Percentiles rank a stretch among this genome's conserved stretches.
These are phyloP conservation scores for Pelargonium cotyledonis DNA, from an alignment of 441 rosid species.

Conservation along the genomic window DNA sequence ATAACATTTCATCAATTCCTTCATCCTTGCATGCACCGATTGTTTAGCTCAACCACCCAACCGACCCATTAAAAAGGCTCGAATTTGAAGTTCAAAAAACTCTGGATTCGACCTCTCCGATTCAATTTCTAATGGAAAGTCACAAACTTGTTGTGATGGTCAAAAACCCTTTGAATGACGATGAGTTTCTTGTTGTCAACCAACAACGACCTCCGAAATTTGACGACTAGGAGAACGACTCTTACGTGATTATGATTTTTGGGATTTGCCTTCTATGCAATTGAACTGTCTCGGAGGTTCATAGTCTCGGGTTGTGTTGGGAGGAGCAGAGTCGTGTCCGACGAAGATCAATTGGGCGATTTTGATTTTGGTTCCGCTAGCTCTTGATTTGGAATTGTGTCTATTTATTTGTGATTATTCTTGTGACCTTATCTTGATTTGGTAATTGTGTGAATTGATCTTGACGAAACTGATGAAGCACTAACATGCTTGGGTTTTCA, in stretches of 20 bases:
- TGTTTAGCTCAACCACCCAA: background rate
- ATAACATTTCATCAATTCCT: too few species aligned
- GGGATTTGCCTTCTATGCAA: slow-evolving; percentile 68
- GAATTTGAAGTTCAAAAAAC: background rate
- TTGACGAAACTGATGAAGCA: too few species aligned
- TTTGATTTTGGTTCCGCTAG: slow-evolving; percentile 40
- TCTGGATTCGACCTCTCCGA: background rate
- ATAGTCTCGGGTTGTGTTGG: slow-evolving; percentile 20
- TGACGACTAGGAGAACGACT: slow-evolving; percentile 55
- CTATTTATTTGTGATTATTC: too few species aligned
- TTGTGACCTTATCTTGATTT: too few species aligned
- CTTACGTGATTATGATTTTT: slow-evolving; percentile 65
- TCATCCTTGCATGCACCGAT: too few species aligned
- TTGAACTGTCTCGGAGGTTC: slow-evolving; percentile 25
- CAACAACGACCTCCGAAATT: slow-evolving; percentile 53
- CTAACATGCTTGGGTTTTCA: too few species aligned
- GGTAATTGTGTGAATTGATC: too few species aligned
- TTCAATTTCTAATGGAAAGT: slow-evolving; percentile 30
- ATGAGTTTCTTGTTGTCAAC: slow-evolving; percentile 45
- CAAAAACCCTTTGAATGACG: slow-evolving; percentile 24
- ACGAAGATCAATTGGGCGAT: slow-evolving; percentile 30
- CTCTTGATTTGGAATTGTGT: slow-evolving; percentile 47
- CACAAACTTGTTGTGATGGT: slow-evolving; percentile 51
- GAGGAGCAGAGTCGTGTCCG: slow-evolving; percentile 29
- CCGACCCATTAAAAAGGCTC: background rate